phyloP scores from a whole-genome alignment of 192 early-diverging fungal species.

The Physocladia obscura region DNA sequence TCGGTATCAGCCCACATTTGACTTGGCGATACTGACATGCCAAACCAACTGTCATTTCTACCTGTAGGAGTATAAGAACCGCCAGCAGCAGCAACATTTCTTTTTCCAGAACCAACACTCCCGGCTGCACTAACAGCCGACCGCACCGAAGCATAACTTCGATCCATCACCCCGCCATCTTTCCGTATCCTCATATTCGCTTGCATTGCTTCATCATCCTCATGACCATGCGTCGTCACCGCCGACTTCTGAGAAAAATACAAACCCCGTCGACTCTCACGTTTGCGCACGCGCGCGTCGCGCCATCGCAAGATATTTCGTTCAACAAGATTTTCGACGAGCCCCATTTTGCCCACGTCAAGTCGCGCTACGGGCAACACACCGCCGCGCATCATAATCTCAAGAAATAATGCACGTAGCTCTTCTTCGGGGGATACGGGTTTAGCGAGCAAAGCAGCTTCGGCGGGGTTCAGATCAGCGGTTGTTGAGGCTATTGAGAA shows the following conservation, averaged over 20 bases:
- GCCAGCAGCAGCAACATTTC: not conserved
- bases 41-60: no score
- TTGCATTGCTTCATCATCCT: not conserved
- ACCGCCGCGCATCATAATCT: slow-evolving; percentile 42
- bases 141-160: no score
- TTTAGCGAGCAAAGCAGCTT: no score
- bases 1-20: no score
- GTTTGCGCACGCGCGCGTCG: slow-evolving; percentile 2
- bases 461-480: not conserved
- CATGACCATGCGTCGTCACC: not conserved
- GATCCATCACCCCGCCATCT: not conserved
- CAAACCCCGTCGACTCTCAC: slow-evolving; percentile 4
- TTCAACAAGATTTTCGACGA: slow-evolving; percentile 39
- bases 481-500: not conserved
- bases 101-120: not conserved
- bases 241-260: not conserved
- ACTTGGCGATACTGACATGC: no score
- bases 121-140: not conserved
- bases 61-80: no score
- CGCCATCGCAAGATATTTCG: slow-evolving; percentile 44
- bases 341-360: slow-evolving; percentile 9
- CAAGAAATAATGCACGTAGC: slow-evolving; percentile 37
- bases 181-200: not conserved
- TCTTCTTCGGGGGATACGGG: slow-evolving; percentile 12
- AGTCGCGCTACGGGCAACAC: slow-evolving; percentile 30